Conservation (phyloP, 1,284 basidiomycete genomes). For the Trichosporon sp. region DNA sequence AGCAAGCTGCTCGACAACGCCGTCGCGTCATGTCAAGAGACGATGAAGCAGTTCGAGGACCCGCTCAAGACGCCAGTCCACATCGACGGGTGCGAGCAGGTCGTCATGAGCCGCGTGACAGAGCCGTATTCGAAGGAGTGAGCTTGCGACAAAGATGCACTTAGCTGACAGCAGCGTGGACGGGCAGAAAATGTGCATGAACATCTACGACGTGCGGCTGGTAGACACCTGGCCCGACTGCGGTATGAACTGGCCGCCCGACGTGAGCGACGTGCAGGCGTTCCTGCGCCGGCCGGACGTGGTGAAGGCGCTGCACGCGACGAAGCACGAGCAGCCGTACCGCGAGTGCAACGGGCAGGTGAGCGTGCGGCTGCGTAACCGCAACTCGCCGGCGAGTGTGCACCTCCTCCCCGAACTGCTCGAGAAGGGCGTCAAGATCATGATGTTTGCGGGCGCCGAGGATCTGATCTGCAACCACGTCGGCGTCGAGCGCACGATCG, state of each 20-base stretch:
- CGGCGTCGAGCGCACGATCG: slow-evolving; percentile 80
- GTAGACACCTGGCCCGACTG: slow-evolving; percentile 81
- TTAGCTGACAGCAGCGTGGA: slow-evolving; percentile 55
- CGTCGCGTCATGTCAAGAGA: slow-evolving; percentile 61
- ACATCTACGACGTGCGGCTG: slow-evolving; percentile 90
- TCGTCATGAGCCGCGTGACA: slow-evolving; percentile 59
- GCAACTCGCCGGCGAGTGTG: slow-evolving; percentile 65
- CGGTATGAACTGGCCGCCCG: slow-evolving; percentile 98
- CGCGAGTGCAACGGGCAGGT: slow-evolving; percentile 75
- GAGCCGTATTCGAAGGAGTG: slow-evolving; percentile 61
- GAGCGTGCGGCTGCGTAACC: slow-evolving; percentile 59
- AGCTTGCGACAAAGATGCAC: too few species aligned
- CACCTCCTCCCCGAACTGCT: slow-evolving; percentile 73
- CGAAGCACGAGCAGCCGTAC: slow-evolving; percentile 73
- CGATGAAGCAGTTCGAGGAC: slow-evolving; percentile 52
- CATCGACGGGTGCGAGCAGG: slow-evolving; percentile 59
- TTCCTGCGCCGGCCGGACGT: slow-evolving; percentile 83
- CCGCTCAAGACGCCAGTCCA: slow-evolving; percentile 56
- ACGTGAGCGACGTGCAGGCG: slow-evolving; percentile 66
- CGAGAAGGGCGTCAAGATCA: slow-evolving; percentile 65
- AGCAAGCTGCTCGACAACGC: slow-evolving; percentile 61
- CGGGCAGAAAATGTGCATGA: slow-evolving; percentile 72
- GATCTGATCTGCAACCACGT: slow-evolving; percentile 95
- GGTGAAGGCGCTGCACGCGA: slow-evolving; percentile 73
- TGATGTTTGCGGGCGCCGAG: slow-evolving; percentile 92